phyloP scores from a whole-genome alignment of 257 asterid species.

The Verbascum thapsus region DNA sequence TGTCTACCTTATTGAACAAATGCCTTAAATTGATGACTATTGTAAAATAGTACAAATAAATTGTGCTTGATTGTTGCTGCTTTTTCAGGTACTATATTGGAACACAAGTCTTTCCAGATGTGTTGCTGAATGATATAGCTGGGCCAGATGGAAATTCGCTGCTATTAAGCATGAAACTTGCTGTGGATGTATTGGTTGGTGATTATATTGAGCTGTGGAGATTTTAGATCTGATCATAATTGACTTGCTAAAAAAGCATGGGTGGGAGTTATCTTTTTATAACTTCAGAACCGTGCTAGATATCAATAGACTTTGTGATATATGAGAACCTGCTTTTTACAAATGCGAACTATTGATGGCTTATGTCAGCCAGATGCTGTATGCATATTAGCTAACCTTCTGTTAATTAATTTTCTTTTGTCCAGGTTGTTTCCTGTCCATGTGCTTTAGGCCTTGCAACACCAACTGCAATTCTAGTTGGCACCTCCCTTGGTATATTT shows the following conservation, averaged over 20 bases:
- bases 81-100: conserved; percentile 80
- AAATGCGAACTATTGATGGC: conserved; percentile 4
- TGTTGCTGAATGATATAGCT: conserved; percentile 91
- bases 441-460: conserved; percentile 99
- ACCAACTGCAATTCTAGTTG: conserved; percentile 95
- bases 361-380: conserved; percentile 17
- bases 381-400: conserved; percentile 21
- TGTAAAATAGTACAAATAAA: background rate
- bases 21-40: background rate
- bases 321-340: background rate
- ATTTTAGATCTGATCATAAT: conserved; percentile 26
- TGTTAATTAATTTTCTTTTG: conserved; percentile 29
- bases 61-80: background rate
- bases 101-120: conserved; percentile 76
- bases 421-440: conserved; percentile 96
- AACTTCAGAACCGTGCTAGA: background rate
- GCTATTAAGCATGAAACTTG: conserved; percentile 91
- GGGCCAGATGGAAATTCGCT: conserved; percentile 96
- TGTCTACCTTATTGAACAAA: background rate
- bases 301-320: background rate
- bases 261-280: conserved; percentile 1
- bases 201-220: conserved; percentile 21
- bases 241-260: background rate
- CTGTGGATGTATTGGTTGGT: conserved; percentile 97
- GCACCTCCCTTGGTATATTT: conserved; percentile 91